These are phyloP conservation scores for Sporobolus alterniflorus DNA, from an alignment of 202 grass and related monocot genomes.

Conservation along the genomic window DNA sequence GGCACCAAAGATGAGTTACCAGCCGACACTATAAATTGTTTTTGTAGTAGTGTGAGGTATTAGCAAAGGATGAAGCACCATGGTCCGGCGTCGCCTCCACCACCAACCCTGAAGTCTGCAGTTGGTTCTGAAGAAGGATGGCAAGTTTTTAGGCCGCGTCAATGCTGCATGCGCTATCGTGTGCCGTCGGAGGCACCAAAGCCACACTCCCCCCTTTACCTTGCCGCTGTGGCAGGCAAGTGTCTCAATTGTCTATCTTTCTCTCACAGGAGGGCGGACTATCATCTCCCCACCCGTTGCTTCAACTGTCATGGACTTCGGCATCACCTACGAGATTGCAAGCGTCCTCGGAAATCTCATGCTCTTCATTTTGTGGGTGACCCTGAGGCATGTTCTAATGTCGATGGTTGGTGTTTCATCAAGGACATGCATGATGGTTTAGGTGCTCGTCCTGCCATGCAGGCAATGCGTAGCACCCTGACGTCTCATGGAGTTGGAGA, in stretches of 20 bases:
- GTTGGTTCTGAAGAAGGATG: not conserved
- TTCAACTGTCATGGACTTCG: not conserved
- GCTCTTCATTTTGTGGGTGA: not conserved
- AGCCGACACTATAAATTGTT: no score
- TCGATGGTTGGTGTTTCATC: no score
- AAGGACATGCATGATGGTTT: no score
- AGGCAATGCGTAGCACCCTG: not conserved
- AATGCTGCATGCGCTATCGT: no score
- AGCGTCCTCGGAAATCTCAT: not conserved
- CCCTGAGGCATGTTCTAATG: not conserved
- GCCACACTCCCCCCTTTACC: not conserved
- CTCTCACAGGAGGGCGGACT: not conserved
- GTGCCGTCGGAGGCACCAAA: not conserved
- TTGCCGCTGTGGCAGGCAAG: not conserved
- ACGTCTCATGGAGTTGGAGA: no score
- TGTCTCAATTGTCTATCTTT: not conserved
- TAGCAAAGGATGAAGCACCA: no score
- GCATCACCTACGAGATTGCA: not conserved
- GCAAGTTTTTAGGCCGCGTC: not conserved
- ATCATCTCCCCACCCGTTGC: not conserved
- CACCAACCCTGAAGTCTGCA: no score
- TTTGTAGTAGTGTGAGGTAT: no score
- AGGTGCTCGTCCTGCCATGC: rapidly evolving
- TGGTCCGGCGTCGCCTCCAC: no score
- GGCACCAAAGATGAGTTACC: no score